These are phyloP conservation scores for Coniella lustricola DNA, from an alignment of 2,329 filamentous ascomycete genomes.

Conservation along the genomic window DNA sequence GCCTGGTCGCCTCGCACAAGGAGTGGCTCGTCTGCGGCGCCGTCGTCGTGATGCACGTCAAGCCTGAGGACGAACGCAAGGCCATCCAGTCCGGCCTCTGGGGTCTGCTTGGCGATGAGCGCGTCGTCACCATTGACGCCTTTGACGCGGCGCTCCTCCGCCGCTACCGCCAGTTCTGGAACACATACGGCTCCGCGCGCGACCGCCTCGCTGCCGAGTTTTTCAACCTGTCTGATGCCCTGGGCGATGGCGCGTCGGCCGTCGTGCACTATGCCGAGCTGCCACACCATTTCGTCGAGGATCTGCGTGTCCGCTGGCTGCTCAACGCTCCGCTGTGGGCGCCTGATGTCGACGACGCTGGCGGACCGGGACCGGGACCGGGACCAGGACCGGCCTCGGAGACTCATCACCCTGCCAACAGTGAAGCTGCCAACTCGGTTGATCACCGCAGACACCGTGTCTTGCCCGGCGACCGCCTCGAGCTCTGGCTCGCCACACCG, in stretches of 20 bases:
- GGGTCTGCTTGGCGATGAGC: slow-evolving; percentile 3
- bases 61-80: not conserved
- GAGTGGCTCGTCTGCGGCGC: not conserved
- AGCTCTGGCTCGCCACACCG: not conserved
- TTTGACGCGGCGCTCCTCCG: not conserved
- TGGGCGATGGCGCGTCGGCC: not conserved
- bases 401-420: no score
- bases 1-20: not conserved
- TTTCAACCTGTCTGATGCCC: not conserved
- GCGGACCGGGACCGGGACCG: no score
- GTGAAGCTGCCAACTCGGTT: no score
- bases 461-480: no score
- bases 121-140: slow-evolving; percentile 2
- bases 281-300: not conserved
- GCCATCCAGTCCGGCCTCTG: not conserved
- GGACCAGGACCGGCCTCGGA: no score
- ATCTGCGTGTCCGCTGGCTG: not conserved
- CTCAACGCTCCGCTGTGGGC: not conserved
- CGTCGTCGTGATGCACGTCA: not conserved
- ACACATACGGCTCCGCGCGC: not conserved
- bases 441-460: no score
- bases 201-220: not conserved
- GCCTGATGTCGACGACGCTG: no score
- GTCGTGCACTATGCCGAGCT: not conserved
- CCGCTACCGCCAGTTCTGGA: not conserved